A percentile compares a stretch with the other conserved stretches of the same genome.
Evolutionary conservation across 1,139 yeast genomes (phyloP).

Genomic region (Kurtzmaniella quercitrusa): DNA sequence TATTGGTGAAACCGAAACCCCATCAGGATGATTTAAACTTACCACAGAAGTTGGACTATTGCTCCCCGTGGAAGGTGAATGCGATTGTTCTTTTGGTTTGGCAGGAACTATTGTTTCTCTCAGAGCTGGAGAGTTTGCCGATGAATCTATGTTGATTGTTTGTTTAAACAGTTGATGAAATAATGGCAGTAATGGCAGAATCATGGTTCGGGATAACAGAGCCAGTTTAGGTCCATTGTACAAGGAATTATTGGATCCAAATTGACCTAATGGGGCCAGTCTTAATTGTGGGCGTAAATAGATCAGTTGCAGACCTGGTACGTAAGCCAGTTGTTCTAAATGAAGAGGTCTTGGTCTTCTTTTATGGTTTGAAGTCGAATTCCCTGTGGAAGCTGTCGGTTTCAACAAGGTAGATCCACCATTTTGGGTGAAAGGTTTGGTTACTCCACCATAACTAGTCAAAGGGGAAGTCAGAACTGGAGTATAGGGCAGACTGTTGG

Average conservation of each 20-base stretch:
- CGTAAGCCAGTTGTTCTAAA: conserved; percentile 29
- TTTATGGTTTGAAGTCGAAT: conserved; percentile 13
- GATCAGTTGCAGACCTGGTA: neutral
- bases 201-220: conserved; percentile 29
- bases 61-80: neutral
- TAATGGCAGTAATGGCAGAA: conserved; percentile 39
- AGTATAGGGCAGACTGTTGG: conserved; percentile 1
- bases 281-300: conserved; percentile 1
- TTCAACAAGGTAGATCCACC: conserved; percentile 5
- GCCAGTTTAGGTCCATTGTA: conserved; percentile 18
- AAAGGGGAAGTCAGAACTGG: conserved; percentile 1
- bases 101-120: neutral
- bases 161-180: conserved; percentile 38
- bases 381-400: conserved; percentile 8
- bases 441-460: neutral
- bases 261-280: conserved; percentile 5
- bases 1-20: neutral
- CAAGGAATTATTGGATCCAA: conserved; percentile 12
- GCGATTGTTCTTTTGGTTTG: neutral
- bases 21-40: neutral
- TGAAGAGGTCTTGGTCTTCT: conserved; percentile 42
- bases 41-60: neutral
- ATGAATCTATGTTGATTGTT: conserved; percentile 10
- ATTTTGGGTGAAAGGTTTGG: neutral
- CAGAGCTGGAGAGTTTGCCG: neutral